Percentiles rank a stretch among this genome's conserved stretches.
These are phyloP conservation scores for Hemisphaericaspora xylanilytica DNA, from an alignment of 1,139 yeast genomes.

Conservation along the genomic window DNA sequence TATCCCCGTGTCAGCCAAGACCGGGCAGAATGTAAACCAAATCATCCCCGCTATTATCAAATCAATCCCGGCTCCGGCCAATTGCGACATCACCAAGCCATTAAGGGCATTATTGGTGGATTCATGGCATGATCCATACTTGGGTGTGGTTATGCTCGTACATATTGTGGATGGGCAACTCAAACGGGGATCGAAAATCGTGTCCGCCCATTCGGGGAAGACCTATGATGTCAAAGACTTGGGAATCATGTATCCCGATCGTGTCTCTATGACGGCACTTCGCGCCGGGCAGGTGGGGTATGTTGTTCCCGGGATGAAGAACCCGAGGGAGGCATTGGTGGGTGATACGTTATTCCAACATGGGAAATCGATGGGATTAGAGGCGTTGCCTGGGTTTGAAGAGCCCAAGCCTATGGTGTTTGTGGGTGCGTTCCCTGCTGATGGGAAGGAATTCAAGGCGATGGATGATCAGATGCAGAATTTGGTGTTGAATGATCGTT, in stretches of 20 bases:
- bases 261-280: slow-evolving; percentile 58
- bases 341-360: slow-evolving; percentile 85
- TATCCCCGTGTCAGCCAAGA: slow-evolving; percentile 87
- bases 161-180: slow-evolving; percentile 81
- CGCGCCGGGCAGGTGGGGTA: slow-evolving; percentile 94
- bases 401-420: slow-evolving; percentile 98
- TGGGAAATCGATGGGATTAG: slow-evolving; percentile 60
- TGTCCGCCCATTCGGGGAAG: slow-evolving; percentile 73
- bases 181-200: slow-evolving; percentile 68
- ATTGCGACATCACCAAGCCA: slow-evolving; percentile 53
- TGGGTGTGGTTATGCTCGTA: slow-evolving; percentile 88
- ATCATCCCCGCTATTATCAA: slow-evolving; percentile 79
- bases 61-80: slow-evolving; percentile 71
- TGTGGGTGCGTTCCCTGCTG: slow-evolving; percentile 97
- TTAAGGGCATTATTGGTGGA: slow-evolving; percentile 82
- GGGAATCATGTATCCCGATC: slow-evolving; percentile 94
- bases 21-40: slow-evolving; percentile 74
- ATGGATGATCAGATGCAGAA: slow-evolving; percentile 90
- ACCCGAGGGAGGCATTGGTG: slow-evolving; percentile 79
- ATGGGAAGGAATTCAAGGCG: slow-evolving; percentile 84
- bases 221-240: slow-evolving; percentile 87
- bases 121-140: slow-evolving; percentile 93
- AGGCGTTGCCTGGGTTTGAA: slow-evolving; percentile 90
- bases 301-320: slow-evolving; percentile 89
- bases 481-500: slow-evolving; percentile 84